These are phyloP conservation scores for Cercospora beticola DNA, from an alignment of 2,329 filamentous ascomycete species.

Conservation along the genomic window DNA sequence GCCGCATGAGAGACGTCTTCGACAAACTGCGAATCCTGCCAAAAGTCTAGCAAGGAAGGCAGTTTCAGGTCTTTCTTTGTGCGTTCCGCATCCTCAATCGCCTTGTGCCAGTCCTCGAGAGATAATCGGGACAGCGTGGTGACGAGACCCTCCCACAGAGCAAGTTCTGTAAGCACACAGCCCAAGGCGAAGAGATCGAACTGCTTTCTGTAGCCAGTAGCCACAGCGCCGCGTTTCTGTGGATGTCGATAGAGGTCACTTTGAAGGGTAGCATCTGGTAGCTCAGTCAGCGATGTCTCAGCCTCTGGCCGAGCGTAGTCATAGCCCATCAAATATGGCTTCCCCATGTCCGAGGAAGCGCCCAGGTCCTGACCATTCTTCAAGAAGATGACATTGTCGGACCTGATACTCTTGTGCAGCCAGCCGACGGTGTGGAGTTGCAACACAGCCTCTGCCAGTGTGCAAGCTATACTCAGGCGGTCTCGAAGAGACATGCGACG, in stretches of 20 bases:
- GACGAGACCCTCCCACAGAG: constrained; percentile 57
- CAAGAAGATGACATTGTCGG: neutral
- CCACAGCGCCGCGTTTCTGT: neutral
- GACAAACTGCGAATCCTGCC: neutral
- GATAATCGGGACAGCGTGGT: neutral
- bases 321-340: neutral
- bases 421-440: constrained; percentile 1
- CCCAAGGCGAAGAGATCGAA: constrained; percentile 72
- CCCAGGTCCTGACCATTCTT: neutral
- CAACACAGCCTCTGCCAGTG: neutral
- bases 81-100: neutral
- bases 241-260: constrained; percentile 1
- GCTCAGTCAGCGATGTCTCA: neutral
- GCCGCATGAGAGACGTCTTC: neutral
- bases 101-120: neutral
- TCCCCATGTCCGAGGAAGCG: neutral
- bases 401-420: constrained; percentile 1
- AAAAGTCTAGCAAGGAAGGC: neutral
- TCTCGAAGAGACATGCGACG: neutral
- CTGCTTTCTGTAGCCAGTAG: neutral
- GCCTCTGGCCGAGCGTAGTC: neutral
- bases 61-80: neutral
- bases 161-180: constrained; percentile 70
- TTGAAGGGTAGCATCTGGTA: neutral
- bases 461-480: neutral